Evolutionary conservation across 73 alveolate genomes (phyloP).

Genomic region (Symbiodinium pilosum): DNA sequence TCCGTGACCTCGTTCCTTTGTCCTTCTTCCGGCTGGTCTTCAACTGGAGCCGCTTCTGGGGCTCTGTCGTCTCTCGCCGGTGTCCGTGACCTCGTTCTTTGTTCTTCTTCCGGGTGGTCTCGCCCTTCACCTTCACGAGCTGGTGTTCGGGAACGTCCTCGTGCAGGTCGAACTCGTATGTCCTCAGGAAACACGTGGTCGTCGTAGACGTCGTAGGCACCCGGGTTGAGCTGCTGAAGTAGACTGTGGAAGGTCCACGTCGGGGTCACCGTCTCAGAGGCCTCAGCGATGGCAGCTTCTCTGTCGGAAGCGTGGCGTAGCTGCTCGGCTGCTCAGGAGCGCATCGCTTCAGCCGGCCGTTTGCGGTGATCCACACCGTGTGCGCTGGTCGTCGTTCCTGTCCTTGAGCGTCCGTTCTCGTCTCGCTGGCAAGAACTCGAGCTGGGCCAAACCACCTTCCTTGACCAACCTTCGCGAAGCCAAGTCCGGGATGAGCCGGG

Average conservation of each 20-base stretch:
- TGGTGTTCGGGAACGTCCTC: no score
- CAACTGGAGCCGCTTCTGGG: neutral
- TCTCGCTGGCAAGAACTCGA: neutral
- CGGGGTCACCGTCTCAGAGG: neutral
- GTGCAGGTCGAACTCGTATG: no score
- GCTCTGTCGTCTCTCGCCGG: neutral
- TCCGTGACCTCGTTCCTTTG: neutral
- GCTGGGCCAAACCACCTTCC: slow-evolving; percentile 39
- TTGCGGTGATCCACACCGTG: neutral
- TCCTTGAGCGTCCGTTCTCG: neutral
- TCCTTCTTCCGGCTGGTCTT: neutral
- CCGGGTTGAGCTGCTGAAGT: neutral
- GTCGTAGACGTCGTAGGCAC: neutral
- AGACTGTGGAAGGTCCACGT: neutral
- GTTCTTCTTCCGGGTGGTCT: no score
- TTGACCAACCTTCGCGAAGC: neutral
- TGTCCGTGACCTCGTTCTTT: neutral
- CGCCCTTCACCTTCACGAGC: no score
- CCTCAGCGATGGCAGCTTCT: neutral
- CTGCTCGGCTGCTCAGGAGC: slow-evolving; percentile 37
- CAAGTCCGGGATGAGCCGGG: neutral
- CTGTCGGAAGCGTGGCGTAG: slow-evolving; percentile 4
- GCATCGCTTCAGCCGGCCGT: slow-evolving; percentile 6
- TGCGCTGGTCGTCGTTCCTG: neutral
- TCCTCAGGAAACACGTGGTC: neutral